Base-by-base conservation (phyloP, 2,329 filamentous ascomycete species). In the Colletotrichum shisoi region DNA sequence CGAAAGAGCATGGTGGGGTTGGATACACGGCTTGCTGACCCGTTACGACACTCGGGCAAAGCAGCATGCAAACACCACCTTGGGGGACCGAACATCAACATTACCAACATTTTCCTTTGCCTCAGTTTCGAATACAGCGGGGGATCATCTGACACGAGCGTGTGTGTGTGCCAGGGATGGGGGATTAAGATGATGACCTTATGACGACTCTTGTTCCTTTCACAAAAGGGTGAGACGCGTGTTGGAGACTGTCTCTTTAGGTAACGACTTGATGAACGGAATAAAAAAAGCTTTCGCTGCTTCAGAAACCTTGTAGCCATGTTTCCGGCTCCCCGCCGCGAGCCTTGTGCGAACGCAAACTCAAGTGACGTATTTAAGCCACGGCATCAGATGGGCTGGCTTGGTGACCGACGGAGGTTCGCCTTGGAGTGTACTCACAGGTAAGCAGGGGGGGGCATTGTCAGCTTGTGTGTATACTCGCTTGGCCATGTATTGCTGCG, bases 191-290 rank as follows among this genome's bases (percentile, higher is more conserved):
- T 74, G 74, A 78, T 72, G 73, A 75, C 72, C 70, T 69, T 71
- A 73, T 59, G 67, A 70, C 60, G 54, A 74, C 74, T 74, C 71
- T 75, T 72, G 46, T 69, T 69, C 54, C 37, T 67, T 74, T 72
- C 68, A 76, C 76, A 71, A 79, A 77, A 79, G 76, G 75, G 74
- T 74, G 76, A 76, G 77, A 76, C 71, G 73, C 71, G 73, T 71
- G 74, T 77, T 76, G 73, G 75, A 75, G 75, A 76, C 34, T 73
- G 75, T 76, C 72, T 76, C 73, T 76, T 76, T 66, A 76, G 77
- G 78, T 77, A 76, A 78, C 75, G 77, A 79, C 74, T 76, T 75
- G 73, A 78, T 71, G 76, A 77, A 74, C 71, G 74, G 74, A 76
- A 69, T 74, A 74, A 68, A 79, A 80, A 79, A 80, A 79, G 75